Percentiles rank a stretch among this genome's conserved stretches.
These are phyloP conservation scores for Glutinoglossum americanum DNA, from an alignment of 495 filamentous ascomycete genomes.

Conservation along the genomic window DNA sequence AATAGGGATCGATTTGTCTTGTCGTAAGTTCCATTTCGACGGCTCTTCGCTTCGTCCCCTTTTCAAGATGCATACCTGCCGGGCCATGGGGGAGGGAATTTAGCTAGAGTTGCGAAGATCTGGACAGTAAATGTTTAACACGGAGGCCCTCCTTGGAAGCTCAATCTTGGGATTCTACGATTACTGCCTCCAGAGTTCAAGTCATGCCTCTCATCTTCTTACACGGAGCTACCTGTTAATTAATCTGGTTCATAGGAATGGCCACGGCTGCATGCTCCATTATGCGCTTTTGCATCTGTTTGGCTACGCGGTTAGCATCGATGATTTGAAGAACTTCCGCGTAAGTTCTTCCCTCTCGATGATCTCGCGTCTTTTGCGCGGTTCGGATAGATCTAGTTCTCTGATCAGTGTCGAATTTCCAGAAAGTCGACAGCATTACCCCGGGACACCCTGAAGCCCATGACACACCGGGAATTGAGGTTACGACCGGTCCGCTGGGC, in stretches of 20 bases:
- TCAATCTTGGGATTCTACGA: too few species aligned
- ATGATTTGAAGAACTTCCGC: constrained; percentile 89
- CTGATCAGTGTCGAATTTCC: constrained; percentile 2
- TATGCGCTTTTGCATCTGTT: constrained; percentile 96
- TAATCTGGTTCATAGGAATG: constrained; percentile 42
- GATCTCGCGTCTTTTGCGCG: neutral
- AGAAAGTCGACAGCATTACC: constrained; percentile 79
- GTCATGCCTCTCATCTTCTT: neutral
- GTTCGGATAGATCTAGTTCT: neutral
- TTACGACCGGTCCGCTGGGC: constrained; percentile 90
- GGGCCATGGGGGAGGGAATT: neutral
- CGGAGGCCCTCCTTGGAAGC: too few species aligned
- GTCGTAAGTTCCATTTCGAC: constrained; percentile 51
- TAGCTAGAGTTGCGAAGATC: neutral
- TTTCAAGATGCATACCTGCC: neutral
- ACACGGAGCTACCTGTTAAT: neutral
- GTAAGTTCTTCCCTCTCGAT: constrained; percentile 30
- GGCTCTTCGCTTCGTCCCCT: neutral
- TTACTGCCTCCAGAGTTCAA: neutral
- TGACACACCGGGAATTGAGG: constrained; percentile 90
- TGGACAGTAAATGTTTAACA: too few species aligned
- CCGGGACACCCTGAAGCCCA: constrained; percentile 94
- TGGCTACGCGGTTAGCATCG: constrained; percentile 66
- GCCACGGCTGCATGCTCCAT: constrained; percentile 97
- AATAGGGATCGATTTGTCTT: constrained; percentile 98